Evolutionary conservation across 2,329 filamentous ascomycete species (phyloP).

Genomic region (Bipolaris victoriae): DNA sequence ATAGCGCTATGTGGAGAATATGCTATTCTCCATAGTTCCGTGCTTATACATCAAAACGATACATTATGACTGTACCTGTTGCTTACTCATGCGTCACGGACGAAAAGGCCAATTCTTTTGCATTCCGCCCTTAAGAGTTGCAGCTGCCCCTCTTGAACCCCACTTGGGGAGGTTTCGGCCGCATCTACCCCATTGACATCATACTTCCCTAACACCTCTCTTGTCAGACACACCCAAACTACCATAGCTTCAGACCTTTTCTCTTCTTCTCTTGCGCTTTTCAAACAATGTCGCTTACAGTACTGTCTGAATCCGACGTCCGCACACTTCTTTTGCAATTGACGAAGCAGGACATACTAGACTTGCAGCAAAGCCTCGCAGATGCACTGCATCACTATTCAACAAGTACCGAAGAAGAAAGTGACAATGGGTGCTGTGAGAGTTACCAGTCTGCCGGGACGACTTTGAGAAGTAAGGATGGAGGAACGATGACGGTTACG

Average conservation of each 20-base stretch:
- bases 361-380: conserved; percentile 64
- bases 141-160: conserved; percentile 25
- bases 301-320: conserved; percentile 64
- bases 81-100: conserved; percentile 19
- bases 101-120: not conserved
- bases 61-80: not conserved
- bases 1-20: conserved; percentile 5
- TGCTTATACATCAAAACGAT: not conserved
- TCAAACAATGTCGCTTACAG: conserved; percentile 62
- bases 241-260: not conserved
- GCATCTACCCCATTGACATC: conserved; percentile 8
- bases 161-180: conserved; percentile 18
- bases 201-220: not conserved
- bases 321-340: conserved; percentile 62
- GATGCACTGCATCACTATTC: conserved; percentile 70
- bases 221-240: not conserved
- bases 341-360: conserved; percentile 61
- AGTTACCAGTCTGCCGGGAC: conserved; percentile 68
- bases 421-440: conserved; percentile 61
- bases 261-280: not conserved
- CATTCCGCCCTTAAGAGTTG: conserved; percentile 10
- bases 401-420: conserved; percentile 63
- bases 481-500: conserved; percentile 70
- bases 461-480: conserved; percentile 65
- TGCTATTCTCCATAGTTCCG: conserved; percentile 7